Conservation (phyloP, 257 asterid genomes). For the Rehmannia glutinosa region DNA sequence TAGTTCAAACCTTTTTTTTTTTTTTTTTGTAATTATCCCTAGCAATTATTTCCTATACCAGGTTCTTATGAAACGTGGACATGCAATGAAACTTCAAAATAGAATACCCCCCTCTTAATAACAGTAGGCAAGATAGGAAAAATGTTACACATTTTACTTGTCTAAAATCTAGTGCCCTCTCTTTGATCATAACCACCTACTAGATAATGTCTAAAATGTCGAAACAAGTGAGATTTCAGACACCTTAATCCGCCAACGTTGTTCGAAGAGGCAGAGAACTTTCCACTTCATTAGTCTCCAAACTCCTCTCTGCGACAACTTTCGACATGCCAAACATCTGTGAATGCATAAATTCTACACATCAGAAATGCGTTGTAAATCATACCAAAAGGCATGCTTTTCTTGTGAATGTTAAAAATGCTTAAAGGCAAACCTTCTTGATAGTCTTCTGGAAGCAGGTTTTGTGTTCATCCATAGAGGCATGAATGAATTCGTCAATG, state of each 20-base stretch:
- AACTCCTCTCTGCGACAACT: conserved; percentile 51
- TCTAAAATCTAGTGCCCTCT: background rate
- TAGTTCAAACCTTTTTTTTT: no score
- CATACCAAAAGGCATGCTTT: no score
- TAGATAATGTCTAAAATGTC: no score
- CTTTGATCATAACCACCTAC: no score
- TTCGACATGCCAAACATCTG: conserved; percentile 89
- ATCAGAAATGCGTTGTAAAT: background rate
- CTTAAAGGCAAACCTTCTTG: conserved; percentile 41
- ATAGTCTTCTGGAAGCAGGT: conserved; percentile 68
- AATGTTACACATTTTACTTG: background rate
- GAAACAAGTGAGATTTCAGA: background rate
- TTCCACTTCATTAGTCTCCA: conserved; percentile 48
- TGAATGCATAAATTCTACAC: background rate
- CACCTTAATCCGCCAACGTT: conserved; percentile 34
- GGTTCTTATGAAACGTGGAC: no score
- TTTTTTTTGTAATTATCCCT: no score
- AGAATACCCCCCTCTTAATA: no score
- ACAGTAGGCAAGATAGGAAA: background rate
- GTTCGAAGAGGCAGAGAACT: conserved; percentile 65
- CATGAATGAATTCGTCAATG: conserved; percentile 64
- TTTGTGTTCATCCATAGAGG: conserved; percentile 81
- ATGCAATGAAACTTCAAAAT: no score
- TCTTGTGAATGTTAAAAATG: no score
- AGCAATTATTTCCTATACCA: no score